Base-by-base conservation (phyloP, 768 basidiomycete species). In the Cystofilobasidium macerans region DNA sequence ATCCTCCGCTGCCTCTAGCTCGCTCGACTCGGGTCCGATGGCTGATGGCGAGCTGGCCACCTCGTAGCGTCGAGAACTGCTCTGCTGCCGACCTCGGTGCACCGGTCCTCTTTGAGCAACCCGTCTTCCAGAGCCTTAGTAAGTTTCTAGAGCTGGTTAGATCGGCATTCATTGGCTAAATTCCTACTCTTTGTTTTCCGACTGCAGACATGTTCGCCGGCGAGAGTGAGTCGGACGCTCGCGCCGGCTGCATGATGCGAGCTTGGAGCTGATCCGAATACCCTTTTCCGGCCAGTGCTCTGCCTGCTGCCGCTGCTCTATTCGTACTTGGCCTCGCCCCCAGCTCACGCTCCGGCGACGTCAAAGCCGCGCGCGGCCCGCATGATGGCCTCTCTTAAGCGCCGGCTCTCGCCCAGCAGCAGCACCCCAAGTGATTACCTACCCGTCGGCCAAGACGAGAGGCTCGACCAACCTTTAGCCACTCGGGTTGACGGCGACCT, bases 51-150 rank as follows among this genome's bases (percentile, higher is more conserved):
- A 3, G 28, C 3, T 32, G 1, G 36, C 22, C 8, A n/a, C 48
- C 38, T 30, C 40, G 16, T 20, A 67, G 66, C 73, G 93, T 97
- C 51, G 90, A 90, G 81, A 88, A 93, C 76, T 98, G 94, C 75
- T 75, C 75, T 56, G 81, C 85, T 69, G 82, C 82, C 42, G 79
- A 88, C 75, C 82, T 85, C 2, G 69, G 72, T 3, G 78, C 79
- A 40, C 84, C 82, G 62, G 80, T 91, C 57, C 81, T 89, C 35
- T 98, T 88, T 75, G 92, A 97, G 73, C 94, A 97, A 75, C 92
- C 91, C 6, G 89, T 94, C 30, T 88, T 89, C 87, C 89, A 91
- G 76, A 89, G 84, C 18, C 81, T 90, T 45, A 57, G 38, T 57
- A 87, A 89, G 76, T 91, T 89, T 43, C 54, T 6, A n/a, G 2